Evolutionary conservation across 2,329 filamentous ascomycete species (phyloP).

Genomic region (Fusarium luffae): DNA sequence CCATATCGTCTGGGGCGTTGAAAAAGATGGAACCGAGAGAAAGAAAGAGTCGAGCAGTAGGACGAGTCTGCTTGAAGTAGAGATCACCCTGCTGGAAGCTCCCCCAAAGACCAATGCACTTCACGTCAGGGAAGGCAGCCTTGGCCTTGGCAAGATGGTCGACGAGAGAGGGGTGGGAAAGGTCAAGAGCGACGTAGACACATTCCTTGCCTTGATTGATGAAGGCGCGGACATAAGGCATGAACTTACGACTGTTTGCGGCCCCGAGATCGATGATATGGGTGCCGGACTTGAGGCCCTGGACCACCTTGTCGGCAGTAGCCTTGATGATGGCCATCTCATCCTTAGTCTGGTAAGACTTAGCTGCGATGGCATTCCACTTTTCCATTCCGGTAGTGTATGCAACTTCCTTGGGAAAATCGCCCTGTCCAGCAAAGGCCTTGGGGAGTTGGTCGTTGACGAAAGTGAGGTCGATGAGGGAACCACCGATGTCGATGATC

Average conservation of each 20-base stretch:
- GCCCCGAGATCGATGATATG: slow-evolving; percentile 41
- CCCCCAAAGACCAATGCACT: slow-evolving; percentile 37
- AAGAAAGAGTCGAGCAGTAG: slow-evolving; percentile 25
- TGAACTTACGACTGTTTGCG: slow-evolving; percentile 38
- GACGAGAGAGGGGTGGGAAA: slow-evolving; percentile 18
- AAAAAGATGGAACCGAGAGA: slow-evolving; percentile 42
- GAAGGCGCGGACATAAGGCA: slow-evolving; percentile 37
- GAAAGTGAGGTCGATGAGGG: slow-evolving; percentile 9
- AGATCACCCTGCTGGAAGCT: slow-evolving; percentile 39
- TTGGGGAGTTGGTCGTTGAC: slow-evolving; percentile 29
- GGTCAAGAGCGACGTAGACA: slow-evolving; percentile 37
- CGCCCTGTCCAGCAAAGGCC: slow-evolving; percentile 31
- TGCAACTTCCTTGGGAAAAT: slow-evolving; percentile 45
- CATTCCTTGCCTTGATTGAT: slow-evolving; percentile 34
- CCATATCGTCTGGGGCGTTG: slow-evolving; percentile 39
- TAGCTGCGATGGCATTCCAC: slow-evolving; percentile 28
- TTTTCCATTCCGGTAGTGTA: slow-evolving; percentile 38
- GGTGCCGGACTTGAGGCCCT: slow-evolving; percentile 21
- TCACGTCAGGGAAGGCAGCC: slow-evolving; percentile 25
- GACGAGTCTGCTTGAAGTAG: slow-evolving; percentile 24
- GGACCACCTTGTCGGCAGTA: slow-evolving; percentile 30
- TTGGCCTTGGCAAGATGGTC: slow-evolving; percentile 34
- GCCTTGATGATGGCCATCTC: slow-evolving; percentile 39
- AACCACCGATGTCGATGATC: slow-evolving; percentile 41
- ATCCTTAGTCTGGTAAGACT: slow-evolving; percentile 37